Base-by-base conservation (phyloP, 768 basidiomycete species). In the Leccinum boreale region DNA sequence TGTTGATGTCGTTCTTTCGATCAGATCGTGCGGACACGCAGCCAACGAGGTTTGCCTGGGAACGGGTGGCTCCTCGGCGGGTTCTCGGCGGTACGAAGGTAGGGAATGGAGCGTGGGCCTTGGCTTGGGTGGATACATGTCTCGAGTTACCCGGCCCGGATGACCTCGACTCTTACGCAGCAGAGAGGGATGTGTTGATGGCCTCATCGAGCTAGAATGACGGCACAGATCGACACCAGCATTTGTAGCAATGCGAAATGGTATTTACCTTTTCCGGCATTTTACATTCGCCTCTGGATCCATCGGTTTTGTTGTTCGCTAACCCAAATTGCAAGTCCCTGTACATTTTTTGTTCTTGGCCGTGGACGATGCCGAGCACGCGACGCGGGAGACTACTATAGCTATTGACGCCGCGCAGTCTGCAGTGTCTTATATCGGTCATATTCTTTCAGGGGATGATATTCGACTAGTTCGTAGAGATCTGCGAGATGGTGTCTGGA, bases 1-100 rank as follows among this genome's bases (percentile, higher is more conserved):
- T 58, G 19, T 19, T 33, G 31, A 60, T 57, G 29, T 49, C 24
- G 42, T 58, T 45, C 26, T 28, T 15, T 47, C 24, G 58, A 35
- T 10, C 57, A 93, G 92, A 92, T 70, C 89, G 88, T 15, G 70
- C 76, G 1, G 85, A 92, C 65, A 91, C 89, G 1, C 93, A 96
- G 65, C 86, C 94, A 0, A 87, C 85, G 0, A 75, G 72, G 42
- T 78, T 75, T 55, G 80, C 80, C 17, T 85, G 87, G 84, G 86
- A 87, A 61, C 73, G 73, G 2, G 53, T 87, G 9, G 79, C 83
- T 8, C 80, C 83, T 59, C 76, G 75, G 33, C 71, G 65, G 1
- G 73, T 89, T 21, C 74, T 90, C 8, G 90, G 89, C 0, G 89
- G 88, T 3, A 82, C 85, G 0, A 90, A 89, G 69, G 82, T 81